These are phyloP conservation scores for Tylopilus cervinicoccineus DNA, from an alignment of 768 basidiomycete genomes.

Conservation along the genomic window DNA sequence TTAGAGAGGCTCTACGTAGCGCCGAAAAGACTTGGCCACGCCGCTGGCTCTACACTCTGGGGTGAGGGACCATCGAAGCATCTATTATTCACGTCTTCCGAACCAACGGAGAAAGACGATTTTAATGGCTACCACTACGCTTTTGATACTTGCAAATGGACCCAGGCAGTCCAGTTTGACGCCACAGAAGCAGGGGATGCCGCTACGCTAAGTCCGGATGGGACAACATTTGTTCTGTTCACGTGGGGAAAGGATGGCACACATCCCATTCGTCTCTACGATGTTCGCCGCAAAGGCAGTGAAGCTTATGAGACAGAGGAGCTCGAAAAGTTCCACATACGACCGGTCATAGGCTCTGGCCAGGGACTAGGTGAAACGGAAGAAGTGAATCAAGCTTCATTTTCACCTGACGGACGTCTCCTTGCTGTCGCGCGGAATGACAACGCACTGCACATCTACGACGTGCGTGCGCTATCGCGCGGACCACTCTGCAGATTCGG, in stretches of 20 bases:
- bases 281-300: conserved; percentile 36
- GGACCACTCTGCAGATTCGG: conserved; percentile 46
- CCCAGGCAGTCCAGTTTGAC: conserved; percentile 35
- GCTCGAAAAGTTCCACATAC: conserved; percentile 34
- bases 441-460: conserved; percentile 59
- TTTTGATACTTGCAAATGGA: conserved; percentile 38
- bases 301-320: conserved; percentile 27
- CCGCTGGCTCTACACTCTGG: conserved; percentile 51
- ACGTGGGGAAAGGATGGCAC: conserved; percentile 22
- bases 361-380: conserved; percentile 17
- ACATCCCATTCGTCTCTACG: conserved; percentile 49
- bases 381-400: conserved; percentile 48
- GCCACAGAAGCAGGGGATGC: conserved; percentile 52
- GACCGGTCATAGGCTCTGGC: background rate
- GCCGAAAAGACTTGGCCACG: conserved; percentile 20
- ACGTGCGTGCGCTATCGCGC: conserved; percentile 47
- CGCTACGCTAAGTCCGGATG: conserved; percentile 42
- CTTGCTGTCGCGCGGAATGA: conserved; percentile 59
- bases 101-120: conserved; percentile 29
- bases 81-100: conserved; percentile 54
- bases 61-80: conserved; percentile 38
- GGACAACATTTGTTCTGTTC: conserved; percentile 33
- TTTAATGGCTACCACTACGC: conserved; percentile 46
- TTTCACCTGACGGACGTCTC: conserved; percentile 59
- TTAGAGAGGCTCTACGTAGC: conserved; percentile 14